phyloP scores from a whole-genome alignment of 108 stramenopile genomes.

The Nannochloropsis oceanica region DNA sequence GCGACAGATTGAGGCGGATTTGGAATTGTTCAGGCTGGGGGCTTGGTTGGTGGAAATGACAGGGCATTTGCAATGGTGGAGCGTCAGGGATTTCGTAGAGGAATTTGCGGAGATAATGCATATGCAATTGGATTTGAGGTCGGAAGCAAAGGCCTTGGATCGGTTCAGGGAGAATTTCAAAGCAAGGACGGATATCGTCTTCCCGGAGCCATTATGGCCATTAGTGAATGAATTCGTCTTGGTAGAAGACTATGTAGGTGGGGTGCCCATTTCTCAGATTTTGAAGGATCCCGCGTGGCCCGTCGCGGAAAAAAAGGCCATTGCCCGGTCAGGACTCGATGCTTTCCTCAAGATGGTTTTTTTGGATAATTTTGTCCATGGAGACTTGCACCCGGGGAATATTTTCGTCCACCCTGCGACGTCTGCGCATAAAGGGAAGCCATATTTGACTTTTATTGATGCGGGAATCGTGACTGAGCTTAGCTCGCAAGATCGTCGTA shows the following conservation, averaged over 20 bases:
- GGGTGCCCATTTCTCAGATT: not conserved
- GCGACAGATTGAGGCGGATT: constrained; percentile 2
- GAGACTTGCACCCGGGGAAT: constrained; percentile 38
- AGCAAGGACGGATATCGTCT: not conserved
- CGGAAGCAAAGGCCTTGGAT: not conserved
- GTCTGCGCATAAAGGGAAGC: not conserved
- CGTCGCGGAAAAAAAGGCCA: not conserved
- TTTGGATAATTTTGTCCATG: constrained; percentile 32
- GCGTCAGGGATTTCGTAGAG: not conserved
- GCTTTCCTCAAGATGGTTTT: constrained; percentile 5
- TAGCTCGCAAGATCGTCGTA: constrained; percentile 9
- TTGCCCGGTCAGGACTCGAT: not conserved
- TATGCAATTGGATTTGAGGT: not conserved
- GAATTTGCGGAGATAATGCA: not conserved
- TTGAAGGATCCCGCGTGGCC: not conserved
- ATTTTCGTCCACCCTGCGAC: constrained; percentile 9
- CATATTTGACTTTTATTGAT: constrained; percentile 13
- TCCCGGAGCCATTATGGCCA: not conserved
- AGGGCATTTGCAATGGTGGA: not conserved
- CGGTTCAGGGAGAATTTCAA: constrained; percentile 1
- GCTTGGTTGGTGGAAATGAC: not conserved
- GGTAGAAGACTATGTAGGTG: not conserved
- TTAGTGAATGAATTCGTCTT: not conserved
- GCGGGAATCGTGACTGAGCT: constrained; percentile 34
- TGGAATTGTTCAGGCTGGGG: not conserved